phyloP scores from a whole-genome alignment of 495 filamentous ascomycete genomes.

The Penicillium cosmopolitanum region DNA sequence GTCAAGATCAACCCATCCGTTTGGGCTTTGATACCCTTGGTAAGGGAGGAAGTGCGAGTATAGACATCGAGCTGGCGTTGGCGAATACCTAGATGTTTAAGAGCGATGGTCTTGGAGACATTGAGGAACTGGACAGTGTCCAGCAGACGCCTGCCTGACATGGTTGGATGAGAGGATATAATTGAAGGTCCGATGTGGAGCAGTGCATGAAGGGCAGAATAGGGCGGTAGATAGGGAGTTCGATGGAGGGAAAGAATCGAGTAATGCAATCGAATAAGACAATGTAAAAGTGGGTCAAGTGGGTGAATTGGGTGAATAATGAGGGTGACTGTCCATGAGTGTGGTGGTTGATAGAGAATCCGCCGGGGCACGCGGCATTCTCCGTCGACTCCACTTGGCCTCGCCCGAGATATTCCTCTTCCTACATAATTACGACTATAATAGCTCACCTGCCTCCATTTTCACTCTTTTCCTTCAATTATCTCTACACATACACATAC shows the following conservation, averaged over 20 bases:
- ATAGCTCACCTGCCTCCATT: slow-evolving; percentile 12
- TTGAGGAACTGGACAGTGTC: slow-evolving; percentile 79
- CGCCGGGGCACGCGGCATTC: slow-evolving; percentile 14
- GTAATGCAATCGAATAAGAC: slow-evolving; percentile 25
- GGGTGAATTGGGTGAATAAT: neutral
- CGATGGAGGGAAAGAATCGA: slow-evolving; percentile 3
- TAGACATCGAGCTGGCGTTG: slow-evolving; percentile 78
- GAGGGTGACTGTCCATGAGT: neutral
- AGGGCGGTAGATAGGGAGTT: slow-evolving; percentile 8
- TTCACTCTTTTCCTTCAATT: slow-evolving; percentile 8
- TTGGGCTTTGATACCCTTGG: slow-evolving; percentile 66
- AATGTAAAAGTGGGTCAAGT: neutral
- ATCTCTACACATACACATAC: slow-evolving; percentile 5
- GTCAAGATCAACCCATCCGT: slow-evolving; percentile 66
- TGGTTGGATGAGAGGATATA: slow-evolving; percentile 29
- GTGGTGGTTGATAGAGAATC: slow-evolving; percentile 25
- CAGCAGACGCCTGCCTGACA: slow-evolving; percentile 73
- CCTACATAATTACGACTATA: neutral
- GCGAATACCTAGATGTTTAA: slow-evolving; percentile 79
- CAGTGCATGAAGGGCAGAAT: slow-evolving; percentile 13
- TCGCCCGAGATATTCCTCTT: neutral
- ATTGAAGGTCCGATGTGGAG: neutral
- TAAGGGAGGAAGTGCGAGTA: slow-evolving; percentile 73
- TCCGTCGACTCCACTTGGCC: slow-evolving; percentile 8
- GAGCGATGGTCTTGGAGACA: slow-evolving; percentile 75